phyloP scores from a whole-genome alignment of 345 rosid species.

The Angophora floribunda region DNA sequence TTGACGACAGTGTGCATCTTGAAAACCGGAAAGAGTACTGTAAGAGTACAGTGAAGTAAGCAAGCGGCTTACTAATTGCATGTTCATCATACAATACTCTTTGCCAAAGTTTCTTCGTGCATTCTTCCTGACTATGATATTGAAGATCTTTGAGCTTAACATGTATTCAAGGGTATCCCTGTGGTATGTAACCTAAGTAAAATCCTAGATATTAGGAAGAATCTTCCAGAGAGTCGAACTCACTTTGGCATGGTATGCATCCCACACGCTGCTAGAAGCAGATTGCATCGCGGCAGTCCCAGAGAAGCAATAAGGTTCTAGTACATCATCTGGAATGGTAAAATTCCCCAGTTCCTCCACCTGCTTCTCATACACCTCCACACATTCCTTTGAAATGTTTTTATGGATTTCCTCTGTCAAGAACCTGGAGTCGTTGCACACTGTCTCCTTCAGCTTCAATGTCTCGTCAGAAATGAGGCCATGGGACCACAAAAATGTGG shows the following conservation, averaged over 20 bases:
- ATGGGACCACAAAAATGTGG: conserved; percentile 26
- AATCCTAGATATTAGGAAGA: neutral
- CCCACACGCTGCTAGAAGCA: neutral
- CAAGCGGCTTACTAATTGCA: neutral
- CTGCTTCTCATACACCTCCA: neutral
- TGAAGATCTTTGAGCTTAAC: too few relatives aligned
- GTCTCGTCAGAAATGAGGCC: conserved; percentile 29
- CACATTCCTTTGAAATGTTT: neutral
- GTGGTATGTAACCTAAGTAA: neutral
- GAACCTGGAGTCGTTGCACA: conserved; percentile 19
- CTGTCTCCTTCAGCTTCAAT: conserved; percentile 9
- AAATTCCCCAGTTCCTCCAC: neutral
- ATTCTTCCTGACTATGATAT: neutral
- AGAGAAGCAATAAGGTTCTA: neutral
- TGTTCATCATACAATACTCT: neutral
- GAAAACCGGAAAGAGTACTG: neutral
- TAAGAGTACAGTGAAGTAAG: neutral
- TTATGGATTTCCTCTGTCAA: neutral
- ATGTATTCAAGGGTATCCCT: neutral
- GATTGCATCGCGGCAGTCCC: neutral
- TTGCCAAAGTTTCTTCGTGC: neutral
- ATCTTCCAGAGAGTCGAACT: neutral
- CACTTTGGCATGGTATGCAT: neutral
- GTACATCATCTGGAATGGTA: neutral
- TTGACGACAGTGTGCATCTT: neutral